phyloP scores from a whole-genome alignment of 768 basidiomycete genomes.

The Aureoboletus auriporus region DNA sequence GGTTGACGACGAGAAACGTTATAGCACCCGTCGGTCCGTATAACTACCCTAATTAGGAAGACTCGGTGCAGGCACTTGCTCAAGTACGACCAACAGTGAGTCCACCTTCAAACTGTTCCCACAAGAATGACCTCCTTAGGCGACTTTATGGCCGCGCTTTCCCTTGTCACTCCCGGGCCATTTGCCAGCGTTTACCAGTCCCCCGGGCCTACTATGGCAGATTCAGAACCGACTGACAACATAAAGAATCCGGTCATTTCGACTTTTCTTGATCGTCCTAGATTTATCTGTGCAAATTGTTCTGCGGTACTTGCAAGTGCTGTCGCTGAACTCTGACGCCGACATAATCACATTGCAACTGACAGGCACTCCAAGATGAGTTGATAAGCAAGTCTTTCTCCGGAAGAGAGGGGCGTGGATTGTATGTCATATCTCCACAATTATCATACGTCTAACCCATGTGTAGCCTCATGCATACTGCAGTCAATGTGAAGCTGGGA shows the following conservation, averaged over 20 bases:
- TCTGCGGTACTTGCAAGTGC: constrained; percentile 62
- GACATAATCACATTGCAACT: background rate
- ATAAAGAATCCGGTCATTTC: constrained; percentile 56
- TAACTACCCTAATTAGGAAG: constrained; percentile 9
- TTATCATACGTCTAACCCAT: background rate
- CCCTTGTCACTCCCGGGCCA: constrained; percentile 2
- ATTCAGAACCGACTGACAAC: constrained; percentile 32
- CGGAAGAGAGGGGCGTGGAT: constrained; percentile 78
- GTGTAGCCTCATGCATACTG: constrained; percentile 69
- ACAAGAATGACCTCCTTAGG: constrained; percentile 18
- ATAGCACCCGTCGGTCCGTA: no score
- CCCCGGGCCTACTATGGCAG: constrained; percentile 7
- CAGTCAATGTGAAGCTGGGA: constrained; percentile 71
- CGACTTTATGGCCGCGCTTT: constrained; percentile 18
- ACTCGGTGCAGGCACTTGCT: background rate
- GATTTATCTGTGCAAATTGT: constrained; percentile 65
- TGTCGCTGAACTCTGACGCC: background rate
- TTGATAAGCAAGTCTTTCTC: constrained; percentile 83
- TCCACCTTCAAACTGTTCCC: background rate
- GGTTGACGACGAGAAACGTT: background rate
- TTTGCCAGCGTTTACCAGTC: background rate
- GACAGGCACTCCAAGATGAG: constrained; percentile 76
- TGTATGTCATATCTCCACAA: constrained; percentile 42
- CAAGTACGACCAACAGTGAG: no score
- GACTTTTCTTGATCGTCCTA: constrained; percentile 62